Evolutionary conservation across 371 early-diverging fungal genomes (phyloP).

Genomic region (Mortierella sp.): DNA sequence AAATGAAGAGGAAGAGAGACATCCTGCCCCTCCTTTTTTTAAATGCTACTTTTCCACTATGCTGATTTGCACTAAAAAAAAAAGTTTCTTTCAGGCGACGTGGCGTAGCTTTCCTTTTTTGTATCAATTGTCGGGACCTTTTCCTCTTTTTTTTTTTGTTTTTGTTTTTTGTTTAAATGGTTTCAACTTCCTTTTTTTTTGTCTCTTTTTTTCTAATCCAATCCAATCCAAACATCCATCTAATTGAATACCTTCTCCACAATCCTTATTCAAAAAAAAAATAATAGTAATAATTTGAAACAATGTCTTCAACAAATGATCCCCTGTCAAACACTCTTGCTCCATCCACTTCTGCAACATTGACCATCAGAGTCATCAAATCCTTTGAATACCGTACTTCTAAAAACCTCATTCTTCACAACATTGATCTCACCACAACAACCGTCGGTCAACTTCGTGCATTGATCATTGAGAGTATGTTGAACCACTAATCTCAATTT

Average conservation of each 20-base stretch:
- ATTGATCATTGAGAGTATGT: conserved; percentile 75
- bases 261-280: too few relatives aligned
- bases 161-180: not conserved
- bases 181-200: not conserved
- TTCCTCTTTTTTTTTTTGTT: too few relatives aligned
- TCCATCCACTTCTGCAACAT: conserved; percentile 67
- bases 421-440: conserved; percentile 74
- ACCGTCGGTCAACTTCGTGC: conserved; percentile 80
- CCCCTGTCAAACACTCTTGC: conserved; percentile 67
- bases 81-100: not conserved
- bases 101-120: conserved; percentile 1
- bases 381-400: conserved; percentile 91
- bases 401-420: conserved; percentile 84
- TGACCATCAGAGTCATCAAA: conserved; percentile 92
- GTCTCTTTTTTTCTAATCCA: not conserved
- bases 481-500: too few relatives aligned
- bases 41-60: too few relatives aligned
- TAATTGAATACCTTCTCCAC: too few relatives aligned
- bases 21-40: too few relatives aligned
- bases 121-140: conserved; percentile 5
- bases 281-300: not conserved
- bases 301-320: conserved; percentile 24
- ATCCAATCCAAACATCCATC: not conserved
- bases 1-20: too few relatives aligned
- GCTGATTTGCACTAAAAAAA: too few relatives aligned